These are phyloP conservation scores for Zymoseptoria ardabiliae DNA, from an alignment of 2,329 filamentous ascomycete species.

Conservation along the genomic window DNA sequence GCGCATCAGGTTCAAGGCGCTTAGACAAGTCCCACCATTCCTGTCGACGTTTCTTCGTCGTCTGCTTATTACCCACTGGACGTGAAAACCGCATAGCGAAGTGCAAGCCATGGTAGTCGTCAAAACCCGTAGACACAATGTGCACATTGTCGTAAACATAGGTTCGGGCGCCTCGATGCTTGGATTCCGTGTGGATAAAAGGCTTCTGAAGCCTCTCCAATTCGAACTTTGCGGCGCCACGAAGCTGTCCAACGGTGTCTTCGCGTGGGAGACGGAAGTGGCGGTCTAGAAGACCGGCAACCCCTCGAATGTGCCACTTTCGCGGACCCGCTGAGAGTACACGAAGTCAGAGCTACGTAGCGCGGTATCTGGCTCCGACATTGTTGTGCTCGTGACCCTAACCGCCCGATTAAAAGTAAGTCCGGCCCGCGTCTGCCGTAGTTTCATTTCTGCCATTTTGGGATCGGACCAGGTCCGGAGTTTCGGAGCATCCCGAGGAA, in stretches of 20 bases:
- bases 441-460: no score
- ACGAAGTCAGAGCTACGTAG: no score
- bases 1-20: conserved; percentile 41
- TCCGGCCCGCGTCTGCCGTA: no score
- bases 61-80: conserved; percentile 27
- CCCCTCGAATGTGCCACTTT: conserved; percentile 36
- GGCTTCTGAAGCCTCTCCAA: conserved; percentile 30
- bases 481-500: no score
- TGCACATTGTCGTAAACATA: conserved; percentile 33
- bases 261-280: conserved; percentile 65
- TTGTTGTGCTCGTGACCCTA: no score
- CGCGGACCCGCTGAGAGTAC: no score
- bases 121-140: conserved; percentile 31
- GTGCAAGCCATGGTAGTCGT: conserved; percentile 37
- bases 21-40: conserved; percentile 48
- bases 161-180: conserved; percentile 23
- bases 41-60: conserved; percentile 28
- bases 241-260: conserved; percentile 61
- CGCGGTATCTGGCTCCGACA: no score
- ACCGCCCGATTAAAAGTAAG: no score
- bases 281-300: conserved; percentile 53
- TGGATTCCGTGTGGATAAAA: background rate
- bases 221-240: conserved; percentile 48
- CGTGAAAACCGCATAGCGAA: conserved; percentile 42
- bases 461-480: no score